These are phyloP conservation scores for Neocatenulostroma microsporum DNA, from an alignment of 2,329 filamentous ascomycete genomes.

Conservation along the genomic window DNA sequence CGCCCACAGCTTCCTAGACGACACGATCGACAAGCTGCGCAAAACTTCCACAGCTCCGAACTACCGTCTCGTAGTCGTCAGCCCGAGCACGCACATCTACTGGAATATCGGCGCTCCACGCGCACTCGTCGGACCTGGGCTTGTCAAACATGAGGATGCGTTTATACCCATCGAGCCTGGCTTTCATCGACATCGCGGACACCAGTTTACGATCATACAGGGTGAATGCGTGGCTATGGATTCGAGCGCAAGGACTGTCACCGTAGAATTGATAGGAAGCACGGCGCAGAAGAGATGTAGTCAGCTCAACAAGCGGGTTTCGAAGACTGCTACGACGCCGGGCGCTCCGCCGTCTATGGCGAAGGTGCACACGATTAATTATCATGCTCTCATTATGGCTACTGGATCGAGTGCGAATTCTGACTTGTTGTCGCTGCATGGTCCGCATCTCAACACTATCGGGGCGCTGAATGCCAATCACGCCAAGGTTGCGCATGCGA, in stretches of 20 bases:
- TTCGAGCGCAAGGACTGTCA: slow-evolving; percentile 20
- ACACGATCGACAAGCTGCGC: slow-evolving; percentile 24
- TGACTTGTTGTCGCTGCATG: slow-evolving; percentile 30
- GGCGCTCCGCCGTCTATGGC: neutral
- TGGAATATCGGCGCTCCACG: slow-evolving; percentile 34
- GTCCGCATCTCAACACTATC: slow-evolving; percentile 28
- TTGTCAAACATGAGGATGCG: slow-evolving; percentile 27
- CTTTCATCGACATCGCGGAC: slow-evolving; percentile 27
- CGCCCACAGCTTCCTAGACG: slow-evolving; percentile 31
- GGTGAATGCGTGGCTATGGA: slow-evolving; percentile 27
- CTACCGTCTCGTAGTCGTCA: slow-evolving; percentile 31
- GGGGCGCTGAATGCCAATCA: slow-evolving; percentile 27
- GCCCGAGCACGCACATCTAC: slow-evolving; percentile 30
- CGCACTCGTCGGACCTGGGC: slow-evolving; percentile 29
- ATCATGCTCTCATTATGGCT: slow-evolving; percentile 31
- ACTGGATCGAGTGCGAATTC: slow-evolving; percentile 32
- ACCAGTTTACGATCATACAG: slow-evolving; percentile 29
- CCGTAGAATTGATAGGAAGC: slow-evolving; percentile 17
- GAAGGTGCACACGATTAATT: slow-evolving; percentile 22
- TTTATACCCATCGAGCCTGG: slow-evolving; percentile 30
- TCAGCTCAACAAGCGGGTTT: slow-evolving; percentile 8
- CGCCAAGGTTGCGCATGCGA: slow-evolving; percentile 21
- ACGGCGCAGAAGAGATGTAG: slow-evolving; percentile 15
- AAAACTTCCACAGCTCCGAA: slow-evolving; percentile 17
- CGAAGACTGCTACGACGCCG: slow-evolving; percentile 5